Evolutionary conservation across 129 eudicot genomes (phyloP).

Genomic region (Artemisia argyi): DNA sequence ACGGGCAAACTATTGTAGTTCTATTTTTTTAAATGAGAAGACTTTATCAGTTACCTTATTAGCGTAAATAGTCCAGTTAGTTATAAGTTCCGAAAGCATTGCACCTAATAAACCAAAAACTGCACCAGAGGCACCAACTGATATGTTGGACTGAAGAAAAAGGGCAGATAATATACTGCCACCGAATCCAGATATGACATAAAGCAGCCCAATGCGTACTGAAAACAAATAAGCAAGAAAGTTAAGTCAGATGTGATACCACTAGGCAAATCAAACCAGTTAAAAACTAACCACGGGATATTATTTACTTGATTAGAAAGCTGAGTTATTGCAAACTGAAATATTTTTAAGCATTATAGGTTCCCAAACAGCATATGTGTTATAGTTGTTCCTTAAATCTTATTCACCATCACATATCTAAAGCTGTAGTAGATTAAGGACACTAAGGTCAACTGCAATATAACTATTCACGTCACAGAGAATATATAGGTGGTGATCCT

Average conservation of each 20-base stretch:
- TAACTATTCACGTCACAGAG: neutral
- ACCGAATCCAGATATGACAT: slow-evolving; percentile 78
- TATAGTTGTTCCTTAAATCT: no score
- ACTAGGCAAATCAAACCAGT: neutral
- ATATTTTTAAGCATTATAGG: no score
- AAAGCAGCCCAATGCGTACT: slow-evolving; percentile 83
- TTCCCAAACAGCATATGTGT: no score
- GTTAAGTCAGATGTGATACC: neutral
- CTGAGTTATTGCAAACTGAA: no score
- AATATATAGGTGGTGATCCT: slow-evolving; percentile 7
- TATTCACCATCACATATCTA: no score
- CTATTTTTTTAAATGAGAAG: neutral
- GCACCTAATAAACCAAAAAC: slow-evolving; percentile 86
- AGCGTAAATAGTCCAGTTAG: slow-evolving; percentile 84
- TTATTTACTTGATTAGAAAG: no score
- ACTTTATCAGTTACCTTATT: slow-evolving; percentile 61
- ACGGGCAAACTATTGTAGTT: no score
- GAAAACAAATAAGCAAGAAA: slow-evolving; percentile 25
- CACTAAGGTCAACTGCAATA: neutral
- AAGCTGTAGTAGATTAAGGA: no score
- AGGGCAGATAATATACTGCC: slow-evolving; percentile 89
- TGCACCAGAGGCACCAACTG: slow-evolving; percentile 99
- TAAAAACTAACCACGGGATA: no score
- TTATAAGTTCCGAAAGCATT: slow-evolving; percentile 90
- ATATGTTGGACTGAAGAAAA: slow-evolving; percentile 71